Base-by-base conservation (phyloP, 495 filamentous ascomycete genomes). In the Usnea hakonensis region DNA sequence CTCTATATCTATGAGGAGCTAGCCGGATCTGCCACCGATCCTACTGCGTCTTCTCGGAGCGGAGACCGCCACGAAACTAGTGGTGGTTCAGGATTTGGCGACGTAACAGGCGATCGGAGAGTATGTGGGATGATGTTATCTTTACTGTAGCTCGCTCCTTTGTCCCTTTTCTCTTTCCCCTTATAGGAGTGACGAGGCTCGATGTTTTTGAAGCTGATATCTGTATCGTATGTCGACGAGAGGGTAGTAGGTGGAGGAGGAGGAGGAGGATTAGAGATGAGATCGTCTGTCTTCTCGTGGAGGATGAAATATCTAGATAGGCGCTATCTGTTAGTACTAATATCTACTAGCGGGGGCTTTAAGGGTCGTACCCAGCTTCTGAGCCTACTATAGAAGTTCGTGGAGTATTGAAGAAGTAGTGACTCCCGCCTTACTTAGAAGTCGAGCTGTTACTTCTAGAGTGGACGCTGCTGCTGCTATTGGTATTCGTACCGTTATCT, bases 141-240 rank as follows among this genome's bases (percentile, higher is more conserved):
- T n/a, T n/a, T n/a, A n/a, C n/a, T n/a, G n/a, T n/a, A n/a, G n/a
- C 11, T 54, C 28, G 52, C n/a, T 23, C n/a, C 13, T 50, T 16
- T 50, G n/a, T 50, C 2, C 46, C 46, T n/a, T 44, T 44, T 44
- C 41, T 44, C 37, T 26, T 57, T 57, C 23, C 30, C 30, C 32
- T 21, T 17, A 60, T 32, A 30, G 32, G n/a, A 60, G 44, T 60
- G 9, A 60, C 21, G 21, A 60, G 58, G n/a, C n/a, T 60, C 58
- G 58, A 52, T 38, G 52, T 38, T 37, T 60, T 53, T 60, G 44
- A 60, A 36, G 33, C n/a, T 6, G 35, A 35, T 50, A 21, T 60
- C 0, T 52, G 2, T 48, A 52, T 60, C 17, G 1, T 23, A n/a
- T 60, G 5, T 52, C 44, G 28, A 53, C 19, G 32, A 60, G 44